Evolutionary conservation across 208 protist species (phyloP).

Genomic region (Leishmania martiniquensis): DNA sequence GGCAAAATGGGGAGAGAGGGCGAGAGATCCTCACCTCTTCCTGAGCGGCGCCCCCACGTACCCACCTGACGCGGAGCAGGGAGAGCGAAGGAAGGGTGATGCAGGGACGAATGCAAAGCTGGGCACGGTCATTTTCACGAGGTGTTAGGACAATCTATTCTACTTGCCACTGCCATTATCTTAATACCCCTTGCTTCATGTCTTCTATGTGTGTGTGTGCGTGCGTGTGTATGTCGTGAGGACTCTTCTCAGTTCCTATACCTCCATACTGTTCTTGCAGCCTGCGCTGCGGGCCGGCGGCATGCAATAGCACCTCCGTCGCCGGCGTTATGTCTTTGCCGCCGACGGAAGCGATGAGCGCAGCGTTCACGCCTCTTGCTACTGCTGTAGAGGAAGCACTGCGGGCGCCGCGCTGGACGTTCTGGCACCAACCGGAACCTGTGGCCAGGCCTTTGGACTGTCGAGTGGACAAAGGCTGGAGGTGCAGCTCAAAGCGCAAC

Average conservation of each 20-base stretch:
- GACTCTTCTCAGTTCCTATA: neutral
- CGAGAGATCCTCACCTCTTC: neutral
- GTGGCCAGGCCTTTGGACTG: neutral
- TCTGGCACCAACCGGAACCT: neutral
- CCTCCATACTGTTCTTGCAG: neutral
- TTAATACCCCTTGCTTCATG: no score
- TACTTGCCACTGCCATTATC: neutral
- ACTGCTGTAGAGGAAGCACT: conserved; percentile 7
- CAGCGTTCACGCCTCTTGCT: neutral
- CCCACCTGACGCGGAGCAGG: neutral
- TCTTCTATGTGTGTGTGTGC: neutral
- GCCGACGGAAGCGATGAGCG: neutral
- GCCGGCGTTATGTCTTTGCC: neutral
- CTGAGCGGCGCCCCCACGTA: neutral
- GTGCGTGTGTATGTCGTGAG: neutral
- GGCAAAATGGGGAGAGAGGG: no score
- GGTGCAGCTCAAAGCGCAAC: conserved; percentile 25
- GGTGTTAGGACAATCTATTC: neutral
- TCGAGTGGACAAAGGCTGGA: neutral
- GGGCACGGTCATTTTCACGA: neutral
- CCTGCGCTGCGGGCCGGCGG: neutral
- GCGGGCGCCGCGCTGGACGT: neutral
- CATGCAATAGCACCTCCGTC: neutral
- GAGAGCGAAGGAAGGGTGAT: neutral
- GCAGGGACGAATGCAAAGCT: neutral